Evolutionary conservation across 2,329 filamentous ascomycete species (phyloP).

Genomic region (Trichoderma sp.): DNA sequence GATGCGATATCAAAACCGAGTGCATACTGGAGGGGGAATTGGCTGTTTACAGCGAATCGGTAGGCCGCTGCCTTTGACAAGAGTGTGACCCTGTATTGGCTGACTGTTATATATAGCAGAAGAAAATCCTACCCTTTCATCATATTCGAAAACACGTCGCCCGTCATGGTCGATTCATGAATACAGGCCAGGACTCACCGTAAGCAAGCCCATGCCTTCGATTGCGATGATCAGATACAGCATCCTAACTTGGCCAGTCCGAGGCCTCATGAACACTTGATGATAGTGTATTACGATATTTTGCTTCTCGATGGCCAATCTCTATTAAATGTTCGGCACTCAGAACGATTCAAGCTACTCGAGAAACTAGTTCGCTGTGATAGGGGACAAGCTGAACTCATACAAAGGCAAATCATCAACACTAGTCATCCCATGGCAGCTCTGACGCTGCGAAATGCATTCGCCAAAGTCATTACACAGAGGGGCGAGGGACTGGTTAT

Average conservation of each 20-base stretch:
- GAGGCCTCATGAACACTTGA: constrained; percentile 52
- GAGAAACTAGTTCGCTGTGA: constrained; percentile 49
- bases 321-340: constrained; percentile 51
- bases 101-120: constrained; percentile 37
- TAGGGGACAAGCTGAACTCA: constrained; percentile 63
- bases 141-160: constrained; percentile 78
- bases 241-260: constrained; percentile 35
- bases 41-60: constrained; percentile 69
- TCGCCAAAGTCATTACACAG: constrained; percentile 63
- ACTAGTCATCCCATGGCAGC: constrained; percentile 55
- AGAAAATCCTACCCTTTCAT: constrained; percentile 70
- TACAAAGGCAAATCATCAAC: constrained; percentile 65
- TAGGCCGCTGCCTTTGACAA: constrained; percentile 25
- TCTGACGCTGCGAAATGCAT: constrained; percentile 57
- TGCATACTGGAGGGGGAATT: constrained; percentile 86
- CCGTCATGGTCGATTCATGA: constrained; percentile 67
- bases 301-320: constrained; percentile 54
- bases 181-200: constrained; percentile 66
- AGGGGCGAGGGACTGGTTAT: constrained; percentile 77
- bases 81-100: neutral
- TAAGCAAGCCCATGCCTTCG: constrained; percentile 45
- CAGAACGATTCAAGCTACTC: constrained; percentile 59
- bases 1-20: constrained; percentile 57
- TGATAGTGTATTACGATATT: constrained; percentile 61
- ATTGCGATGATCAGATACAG: neutral